Percentiles rank a stretch among this genome's conserved stretches.
phyloP scores from a whole-genome alignment of 2,329 filamentous ascomycete genomes.

The Fusarium decemcellulare region DNA sequence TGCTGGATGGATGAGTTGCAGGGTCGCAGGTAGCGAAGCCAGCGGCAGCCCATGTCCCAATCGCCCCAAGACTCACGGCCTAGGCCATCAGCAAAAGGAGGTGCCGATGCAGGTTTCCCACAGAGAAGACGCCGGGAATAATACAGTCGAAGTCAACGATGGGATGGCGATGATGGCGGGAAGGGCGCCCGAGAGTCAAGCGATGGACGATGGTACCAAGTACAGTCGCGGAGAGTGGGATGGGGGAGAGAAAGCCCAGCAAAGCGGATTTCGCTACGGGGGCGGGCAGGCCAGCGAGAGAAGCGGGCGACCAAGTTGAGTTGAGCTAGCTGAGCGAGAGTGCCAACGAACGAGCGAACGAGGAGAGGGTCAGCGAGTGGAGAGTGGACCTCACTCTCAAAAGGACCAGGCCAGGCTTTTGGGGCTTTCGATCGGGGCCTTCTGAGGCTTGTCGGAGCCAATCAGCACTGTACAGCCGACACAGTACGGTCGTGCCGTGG shows the following conservation, averaged over 20 bases:
- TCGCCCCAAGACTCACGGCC: conserved; percentile 53
- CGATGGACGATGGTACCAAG: conserved; percentile 26
- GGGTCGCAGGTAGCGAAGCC: conserved; percentile 51
- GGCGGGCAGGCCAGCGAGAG: conserved; percentile 26
- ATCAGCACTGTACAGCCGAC: conserved; percentile 31
- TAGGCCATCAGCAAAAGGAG: conserved; percentile 52
- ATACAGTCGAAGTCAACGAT: conserved; percentile 35
- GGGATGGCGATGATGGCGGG: conserved; percentile 38
- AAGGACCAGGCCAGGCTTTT: conserved; percentile 39
- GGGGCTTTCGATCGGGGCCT: conserved; percentile 34
- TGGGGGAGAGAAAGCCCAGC: conserved; percentile 24
- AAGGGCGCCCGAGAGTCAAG: conserved; percentile 25
- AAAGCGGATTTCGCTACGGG: conserved; percentile 41
- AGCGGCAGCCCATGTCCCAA: conserved; percentile 56
- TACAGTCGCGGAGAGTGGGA: conserved; percentile 40
- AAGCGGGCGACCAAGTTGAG: conserved; percentile 21
- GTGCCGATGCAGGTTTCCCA: conserved; percentile 20
- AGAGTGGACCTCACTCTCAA: conserved; percentile 39
- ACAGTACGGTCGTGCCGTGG: conserved; percentile 35
- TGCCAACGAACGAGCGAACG: conserved; percentile 28
- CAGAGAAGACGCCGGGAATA: conserved; percentile 29
- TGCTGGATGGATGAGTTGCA: conserved; percentile 45
- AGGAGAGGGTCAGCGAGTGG: conserved; percentile 33
- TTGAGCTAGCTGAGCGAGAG: conserved; percentile 24
- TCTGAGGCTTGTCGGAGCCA: conserved; percentile 19